Base-by-base conservation (phyloP, 1,139 yeast species). In the Fermentozyma sake region DNA sequence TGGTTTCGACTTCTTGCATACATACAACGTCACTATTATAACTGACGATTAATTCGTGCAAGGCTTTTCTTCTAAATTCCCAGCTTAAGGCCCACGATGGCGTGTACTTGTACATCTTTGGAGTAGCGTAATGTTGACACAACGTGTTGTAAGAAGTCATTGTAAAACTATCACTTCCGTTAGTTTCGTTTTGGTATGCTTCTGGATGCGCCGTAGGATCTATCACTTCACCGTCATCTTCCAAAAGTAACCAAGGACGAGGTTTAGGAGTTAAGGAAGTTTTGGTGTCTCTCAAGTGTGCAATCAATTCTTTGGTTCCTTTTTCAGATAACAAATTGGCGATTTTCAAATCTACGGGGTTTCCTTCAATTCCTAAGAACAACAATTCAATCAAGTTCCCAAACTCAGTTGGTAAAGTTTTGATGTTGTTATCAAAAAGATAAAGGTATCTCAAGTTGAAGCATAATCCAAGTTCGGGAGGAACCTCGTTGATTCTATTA, bases 1-100 rank as follows among this genome's bases (percentile, higher is more conserved):
- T 75, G 1, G 91, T 79, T 57, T 91, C 97, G 24, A 91, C 96
- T 58, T 91, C 99, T 65, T 91, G 98, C 61, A 91, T 66, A 62
- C 97, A 89, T 17, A 91, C 60, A 23, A 93, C 66, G 53, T 91
- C 97, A 16, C 89, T 69, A 33, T 73, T 70, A 42, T 67, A 72
- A 11, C 67, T 63, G 28, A 78, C 50, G 11, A 91, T 70, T 53
- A 91, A 95, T 41, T 80, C 77, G 37, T 79, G 74, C 39, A 91
- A 69, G 27, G 74, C 65, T 33, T 80, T 78, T 49, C 81, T 76
- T 58, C 99, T 79, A 57, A 81, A 87, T n/a, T 82, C 83, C 97
- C 97, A 89, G 30, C 79, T 76, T 38, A 91, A 70, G 5, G 97
- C 98, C 98, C 98, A 91, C 2, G 95, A 78, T 16, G 97, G 97